Percentiles rank a stretch among this genome's conserved stretches.
Evolutionary conservation across 345 rosid genomes (phyloP).

Genomic region (Luvunga scandens): DNA sequence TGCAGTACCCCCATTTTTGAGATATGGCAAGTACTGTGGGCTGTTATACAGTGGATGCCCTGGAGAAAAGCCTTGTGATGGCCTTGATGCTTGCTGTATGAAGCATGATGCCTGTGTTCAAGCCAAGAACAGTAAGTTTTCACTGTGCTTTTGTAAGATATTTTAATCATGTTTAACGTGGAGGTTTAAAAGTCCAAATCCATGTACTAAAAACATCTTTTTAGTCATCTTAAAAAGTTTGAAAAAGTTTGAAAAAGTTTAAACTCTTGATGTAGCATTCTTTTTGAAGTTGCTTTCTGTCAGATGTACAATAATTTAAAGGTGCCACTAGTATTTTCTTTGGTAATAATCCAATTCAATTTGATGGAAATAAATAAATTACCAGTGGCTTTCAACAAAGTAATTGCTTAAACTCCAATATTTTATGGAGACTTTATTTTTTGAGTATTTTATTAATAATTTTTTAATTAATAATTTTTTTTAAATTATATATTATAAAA

Average conservation of each 20-base stretch:
- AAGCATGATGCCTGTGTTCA: conserved; percentile 85
- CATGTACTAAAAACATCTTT: too few species aligned
- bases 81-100: conserved; percentile 96
- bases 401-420: too few species aligned
- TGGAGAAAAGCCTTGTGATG: conserved; percentile 89
- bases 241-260: neutral
- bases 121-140: conserved; percentile 61
- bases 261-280: neutral
- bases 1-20: conserved; percentile 79
- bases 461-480: too few species aligned
- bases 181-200: neutral
- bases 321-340: too few species aligned
- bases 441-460: too few species aligned
- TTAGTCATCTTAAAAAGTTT: neutral
- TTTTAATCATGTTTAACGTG: neutral
- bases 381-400: too few species aligned
- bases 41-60: conserved; percentile 86
- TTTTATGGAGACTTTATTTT: accelerated
- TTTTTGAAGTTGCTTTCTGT: neutral
- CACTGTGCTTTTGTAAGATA: neutral
- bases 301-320: too few species aligned
- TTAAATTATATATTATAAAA: too few species aligned
- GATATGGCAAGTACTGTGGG: conserved; percentile 95
- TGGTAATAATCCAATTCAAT: too few species aligned
- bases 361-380: too few species aligned